Conservation (phyloP, 2,329 filamentous ascomycete genomes). For the Plectosphaerella cucumerina region DNA sequence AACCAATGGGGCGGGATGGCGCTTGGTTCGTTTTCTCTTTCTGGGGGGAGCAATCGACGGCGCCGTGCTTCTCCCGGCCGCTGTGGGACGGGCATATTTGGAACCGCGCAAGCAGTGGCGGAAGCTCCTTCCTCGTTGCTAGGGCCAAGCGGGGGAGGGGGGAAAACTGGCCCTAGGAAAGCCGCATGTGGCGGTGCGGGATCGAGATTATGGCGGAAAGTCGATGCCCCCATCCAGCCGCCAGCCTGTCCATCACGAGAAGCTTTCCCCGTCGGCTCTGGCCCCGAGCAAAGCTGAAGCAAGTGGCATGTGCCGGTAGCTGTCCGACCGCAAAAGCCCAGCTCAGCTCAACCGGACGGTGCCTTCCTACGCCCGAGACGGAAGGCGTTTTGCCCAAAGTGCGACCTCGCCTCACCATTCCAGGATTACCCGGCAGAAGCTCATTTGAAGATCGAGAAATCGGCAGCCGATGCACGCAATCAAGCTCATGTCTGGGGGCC, state of each 20-base stretch:
- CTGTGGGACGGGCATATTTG: no score
- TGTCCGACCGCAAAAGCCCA: not conserved
- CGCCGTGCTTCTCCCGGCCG: no score
- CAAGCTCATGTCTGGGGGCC: not conserved
- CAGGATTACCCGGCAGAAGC: not conserved
- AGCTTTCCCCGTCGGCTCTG: not conserved
- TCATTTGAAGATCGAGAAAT: not conserved
- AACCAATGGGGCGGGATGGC: no score
- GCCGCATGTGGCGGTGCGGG: not conserved
- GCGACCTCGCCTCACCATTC: not conserved
- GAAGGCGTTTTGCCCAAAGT: not conserved
- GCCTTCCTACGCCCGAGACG: not conserved
- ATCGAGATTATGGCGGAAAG: not conserved
- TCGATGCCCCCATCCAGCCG: not conserved
- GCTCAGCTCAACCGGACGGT: no score
- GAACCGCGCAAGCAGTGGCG: no score
- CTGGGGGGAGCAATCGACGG: no score
- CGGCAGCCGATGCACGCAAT: no score
- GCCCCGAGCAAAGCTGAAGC: not conserved
- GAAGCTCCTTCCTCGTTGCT: no score
- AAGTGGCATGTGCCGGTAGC: not conserved
- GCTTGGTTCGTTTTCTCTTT: no score
- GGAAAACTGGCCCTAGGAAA: slow-evolving; percentile 4
- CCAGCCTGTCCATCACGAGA: not conserved
- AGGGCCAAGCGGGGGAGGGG: no score